Base-by-base conservation (phyloP, 305 asterid species). In the Fraxinus ornus region DNA sequence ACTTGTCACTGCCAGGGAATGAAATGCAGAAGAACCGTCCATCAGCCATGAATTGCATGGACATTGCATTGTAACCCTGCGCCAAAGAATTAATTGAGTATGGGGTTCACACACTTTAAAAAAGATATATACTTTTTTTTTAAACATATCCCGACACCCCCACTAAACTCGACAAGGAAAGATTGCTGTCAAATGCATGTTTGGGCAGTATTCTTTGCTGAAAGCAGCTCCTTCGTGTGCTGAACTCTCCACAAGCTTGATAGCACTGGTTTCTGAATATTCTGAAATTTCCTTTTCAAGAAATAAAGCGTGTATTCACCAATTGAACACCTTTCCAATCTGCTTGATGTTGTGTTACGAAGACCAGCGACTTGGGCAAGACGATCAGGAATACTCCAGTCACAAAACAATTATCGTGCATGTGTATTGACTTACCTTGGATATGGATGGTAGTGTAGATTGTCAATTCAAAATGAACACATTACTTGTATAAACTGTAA, bases 41-140 rank as follows among this genome's bases (percentile, higher is more conserved):
- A 86, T 89, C 91, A 83, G 89, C 92, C 89, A 88, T 86, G 86
- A 47, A 77, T 76, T 80, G 86, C 84, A 86, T 86, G 84, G 89
- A 84, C 84, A 90, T 87, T 84, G 91, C 90, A 86, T 78, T 85
- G 85, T 79, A 81, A 88, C 86, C 97, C 95, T 92, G 97, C 93
- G 95, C 83, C 93, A 92, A 92, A 92, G 89, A 91, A 92, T 90
- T 83, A 86, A 87, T 89, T 91, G 93, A 91, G 90, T 83, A 88
- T 80, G 89, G 92, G 90, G 90, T 86, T 84, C 86, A 80, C 80
- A 89, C 84, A 86, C 92, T 85, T 82, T 5, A 66, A 82, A 82
- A 83, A 89, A 83, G 79, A 86, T 82, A 82, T 33, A 88, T 83
- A 60, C 88, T 87, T 76, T 83, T 36, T 78, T 83, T 79, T 6